Evolutionary conservation across 139 green algal genomes (phyloP).

Genomic region (Coccomyxa sp.): DNA sequence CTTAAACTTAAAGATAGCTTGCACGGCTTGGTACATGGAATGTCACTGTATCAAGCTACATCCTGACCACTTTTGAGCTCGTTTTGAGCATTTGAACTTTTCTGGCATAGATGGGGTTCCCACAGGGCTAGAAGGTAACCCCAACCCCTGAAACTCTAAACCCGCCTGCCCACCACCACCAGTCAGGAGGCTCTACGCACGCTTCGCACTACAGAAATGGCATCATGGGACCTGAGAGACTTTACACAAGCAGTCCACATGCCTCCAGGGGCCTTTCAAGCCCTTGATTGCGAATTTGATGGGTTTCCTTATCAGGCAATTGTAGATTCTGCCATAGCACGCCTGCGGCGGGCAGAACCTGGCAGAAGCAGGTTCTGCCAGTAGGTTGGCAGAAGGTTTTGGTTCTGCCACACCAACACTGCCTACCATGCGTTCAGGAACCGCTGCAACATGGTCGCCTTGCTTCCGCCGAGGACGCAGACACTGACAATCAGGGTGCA

Average conservation of each 20-base stretch:
- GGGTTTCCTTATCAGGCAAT: not conserved
- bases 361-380: too few relatives aligned
- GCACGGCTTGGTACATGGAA: not conserved
- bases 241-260: not conserved
- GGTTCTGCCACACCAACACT: not conserved
- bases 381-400: slow-evolving; percentile 2
- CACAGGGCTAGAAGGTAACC: not conserved
- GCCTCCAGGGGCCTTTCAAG: not conserved
- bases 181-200: not conserved
- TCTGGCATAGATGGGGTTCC: too few relatives aligned
- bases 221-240: not conserved
- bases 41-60: not conserved
- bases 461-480: too few relatives aligned
- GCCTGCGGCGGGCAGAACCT: too few relatives aligned
- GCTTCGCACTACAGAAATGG: not conserved
- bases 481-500: too few relatives aligned
- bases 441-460: too few relatives aligned
- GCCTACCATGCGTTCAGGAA: too few relatives aligned
- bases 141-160: not conserved
- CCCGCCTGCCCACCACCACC: not conserved
- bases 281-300: not conserved
- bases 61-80: not conserved
- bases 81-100: not conserved
- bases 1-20: not conserved
- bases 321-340: not conserved